Conservation (phyloP, 352 stramenopile genomes). For the Elongisporangium senticosum region DNA sequence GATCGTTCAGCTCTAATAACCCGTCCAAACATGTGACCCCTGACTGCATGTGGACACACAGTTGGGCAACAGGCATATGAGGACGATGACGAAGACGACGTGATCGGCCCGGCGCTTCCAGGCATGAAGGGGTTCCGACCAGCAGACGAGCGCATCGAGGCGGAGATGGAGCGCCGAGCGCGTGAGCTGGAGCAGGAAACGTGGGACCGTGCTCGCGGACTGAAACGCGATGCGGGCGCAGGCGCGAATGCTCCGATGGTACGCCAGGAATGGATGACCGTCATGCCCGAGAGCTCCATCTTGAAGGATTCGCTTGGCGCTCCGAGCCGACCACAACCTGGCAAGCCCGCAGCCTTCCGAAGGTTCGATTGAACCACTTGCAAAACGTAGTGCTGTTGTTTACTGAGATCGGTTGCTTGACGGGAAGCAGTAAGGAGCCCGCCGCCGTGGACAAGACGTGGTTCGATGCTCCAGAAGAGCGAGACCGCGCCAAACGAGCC, state of each 20-base stretch:
- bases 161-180: slow-evolving; percentile 58
- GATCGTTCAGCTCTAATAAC: background rate
- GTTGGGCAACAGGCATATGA: slow-evolving; percentile 11
- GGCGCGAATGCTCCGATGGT: slow-evolving; percentile 12
- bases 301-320: slow-evolving; percentile 69
- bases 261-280: slow-evolving; percentile 82
- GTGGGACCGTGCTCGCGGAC: slow-evolving; percentile 41
- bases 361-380: slow-evolving; percentile 15
- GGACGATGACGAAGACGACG: slow-evolving; percentile 42
- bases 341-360: slow-evolving; percentile 59
- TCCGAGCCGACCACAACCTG: slow-evolving; percentile 27
- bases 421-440: slow-evolving; percentile 52
- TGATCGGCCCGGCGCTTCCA: slow-evolving; percentile 66
- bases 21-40: no score
- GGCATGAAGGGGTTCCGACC: slow-evolving; percentile 74
- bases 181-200: slow-evolving; percentile 56
- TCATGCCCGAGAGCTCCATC: slow-evolving; percentile 74
- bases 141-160: slow-evolving; percentile 63
- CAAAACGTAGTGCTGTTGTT: background rate
- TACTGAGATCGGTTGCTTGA: slow-evolving; percentile 1
- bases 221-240: slow-evolving; percentile 5
- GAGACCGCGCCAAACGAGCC: slow-evolving; percentile 67
- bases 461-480: slow-evolving; percentile 79
- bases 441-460: slow-evolving; percentile 70
- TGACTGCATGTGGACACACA: slow-evolving; percentile 1